phyloP scores from a whole-genome alignment of 148 eudicot species.

The Camellia sinensis region DNA sequence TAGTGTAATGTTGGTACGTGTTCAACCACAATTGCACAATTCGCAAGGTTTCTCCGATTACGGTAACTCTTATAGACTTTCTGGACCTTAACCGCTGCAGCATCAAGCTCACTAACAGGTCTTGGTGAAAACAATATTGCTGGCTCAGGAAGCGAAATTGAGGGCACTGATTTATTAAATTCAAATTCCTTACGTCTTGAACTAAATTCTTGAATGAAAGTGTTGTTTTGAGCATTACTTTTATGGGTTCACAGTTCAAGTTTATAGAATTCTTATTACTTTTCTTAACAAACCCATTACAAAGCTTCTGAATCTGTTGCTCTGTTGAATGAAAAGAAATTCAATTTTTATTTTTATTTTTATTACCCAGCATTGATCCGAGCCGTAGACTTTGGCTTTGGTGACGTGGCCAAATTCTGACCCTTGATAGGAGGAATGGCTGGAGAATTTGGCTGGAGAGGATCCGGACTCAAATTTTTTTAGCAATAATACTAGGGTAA shows the following conservation, averaged over 20 bases:
- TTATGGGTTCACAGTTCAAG: constrained; percentile 48
- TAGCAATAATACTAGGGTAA: too few species aligned
- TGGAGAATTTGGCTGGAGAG: too few species aligned
- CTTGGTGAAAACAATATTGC: constrained; percentile 62
- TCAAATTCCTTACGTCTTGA: constrained; percentile 24
- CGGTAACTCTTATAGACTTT: constrained; percentile 88
- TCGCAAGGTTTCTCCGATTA: constrained; percentile 80
- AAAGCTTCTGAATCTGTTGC: constrained; percentile 34
- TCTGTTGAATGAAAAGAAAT: too few species aligned
- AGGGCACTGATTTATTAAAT: constrained; percentile 39
- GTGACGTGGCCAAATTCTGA: too few species aligned
- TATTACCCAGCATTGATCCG: too few species aligned
- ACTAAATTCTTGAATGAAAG: constrained; percentile 64
- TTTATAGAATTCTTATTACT: constrained; percentile 27
- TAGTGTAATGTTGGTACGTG: too few species aligned
- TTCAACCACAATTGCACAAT: constrained; percentile 91
- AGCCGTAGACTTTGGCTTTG: too few species aligned
- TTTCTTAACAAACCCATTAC: constrained; percentile 11
- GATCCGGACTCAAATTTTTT: too few species aligned
- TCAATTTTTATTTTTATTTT: too few species aligned
- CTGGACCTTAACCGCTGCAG: constrained; percentile 80
- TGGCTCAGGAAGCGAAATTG: constrained; percentile 63
- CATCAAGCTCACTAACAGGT: constrained; percentile 80
- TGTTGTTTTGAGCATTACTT: constrained; percentile 45
- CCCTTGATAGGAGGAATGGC: too few species aligned